Percentiles rank a stretch among this genome's conserved stretches.
Evolutionary conservation across 2,329 filamentous ascomycete genomes (phyloP).

Genomic region (Basipetospora sp.): DNA sequence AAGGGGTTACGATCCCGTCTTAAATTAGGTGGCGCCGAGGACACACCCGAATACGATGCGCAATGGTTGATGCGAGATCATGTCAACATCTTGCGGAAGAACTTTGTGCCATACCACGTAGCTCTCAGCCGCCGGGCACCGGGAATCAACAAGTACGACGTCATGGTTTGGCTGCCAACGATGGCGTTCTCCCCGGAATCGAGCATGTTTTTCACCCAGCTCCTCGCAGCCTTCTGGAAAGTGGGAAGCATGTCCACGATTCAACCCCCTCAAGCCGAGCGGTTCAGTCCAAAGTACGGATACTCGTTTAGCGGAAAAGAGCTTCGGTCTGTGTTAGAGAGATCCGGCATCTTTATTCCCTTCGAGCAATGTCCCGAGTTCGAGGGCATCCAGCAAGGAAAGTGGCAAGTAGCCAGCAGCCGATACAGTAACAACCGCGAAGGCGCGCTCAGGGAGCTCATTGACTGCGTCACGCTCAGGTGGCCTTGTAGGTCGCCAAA

Average conservation of each 20-base stretch:
- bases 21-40: too few species aligned
- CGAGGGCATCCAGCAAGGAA: not conserved
- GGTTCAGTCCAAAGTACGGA: not conserved
- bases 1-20: too few species aligned
- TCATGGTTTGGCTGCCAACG: constrained; percentile 12
- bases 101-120: not conserved
- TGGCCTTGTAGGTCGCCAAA: constrained; percentile 4
- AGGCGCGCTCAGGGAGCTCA: not conserved
- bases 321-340: not conserved
- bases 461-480: not conserved
- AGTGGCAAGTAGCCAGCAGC: too few species aligned
- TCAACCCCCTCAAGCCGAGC: not conserved
- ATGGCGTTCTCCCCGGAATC: constrained; percentile 8
- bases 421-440: not conserved
- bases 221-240: constrained; percentile 5
- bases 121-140: not conserved
- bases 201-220: constrained; percentile 8
- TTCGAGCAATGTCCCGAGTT: constrained; percentile 1
- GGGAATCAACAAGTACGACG: constrained; percentile 1
- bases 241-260: not conserved
- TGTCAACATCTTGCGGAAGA: not conserved
- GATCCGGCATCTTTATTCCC: not conserved
- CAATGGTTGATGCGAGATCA: constrained; percentile 5
- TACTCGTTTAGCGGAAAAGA: not conserved
- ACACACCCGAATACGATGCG: constrained; percentile 6